Evolutionary conservation across 1,284 basidiomycete species (phyloP), one percentile per base, ranked within the genome.

Genomic region (Fistulinella staudtii): DNA sequence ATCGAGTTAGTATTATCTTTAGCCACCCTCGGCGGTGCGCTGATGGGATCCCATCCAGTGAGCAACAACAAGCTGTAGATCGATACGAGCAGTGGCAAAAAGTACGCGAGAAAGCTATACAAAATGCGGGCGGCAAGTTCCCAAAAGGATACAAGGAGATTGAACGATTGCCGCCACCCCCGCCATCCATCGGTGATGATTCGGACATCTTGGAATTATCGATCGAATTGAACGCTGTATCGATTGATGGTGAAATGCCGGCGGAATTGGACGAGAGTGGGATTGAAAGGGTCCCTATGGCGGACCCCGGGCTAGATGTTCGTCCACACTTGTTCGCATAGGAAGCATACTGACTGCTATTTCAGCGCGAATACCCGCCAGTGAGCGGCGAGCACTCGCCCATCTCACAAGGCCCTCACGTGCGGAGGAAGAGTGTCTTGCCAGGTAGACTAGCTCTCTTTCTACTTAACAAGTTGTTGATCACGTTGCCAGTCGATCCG

Each of bases 21-120:
- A 14, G 43, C 22, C 18, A 34, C 20, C 47, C 11, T 39, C 41
- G 39, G 33, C 36, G 28, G 29, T 47, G 25, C 33, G 17, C 42
- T 55, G 41, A 56, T 51, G 39, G 24, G 31, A 35, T 39, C 29
- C 38, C 31, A 30, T 37, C 27, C 58, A 94, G 91, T 36, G 92
- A 96, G 52, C 85, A 86, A 61, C 84, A 93, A 60, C 82, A 85
- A 51, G 84, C 87, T 18, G 76, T 90, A 21, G 73, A 76, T 31
- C 80, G 89, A 48, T 90, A 92, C 55, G 82, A 92, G 24, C 79
- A 87, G 47, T 95, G 92, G 92, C 77, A 88, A 60, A 80, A 77
- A 56, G 68, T 95, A 52, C 82, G 84, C 31, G 81, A 85, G 59
- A 76, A 73, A 52, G 92, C 92, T 1, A 65, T 83, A 39, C 61